Evolutionary conservation across 257 asterid species (phyloP).

Genomic region (Jacaranda copaia): DNA sequence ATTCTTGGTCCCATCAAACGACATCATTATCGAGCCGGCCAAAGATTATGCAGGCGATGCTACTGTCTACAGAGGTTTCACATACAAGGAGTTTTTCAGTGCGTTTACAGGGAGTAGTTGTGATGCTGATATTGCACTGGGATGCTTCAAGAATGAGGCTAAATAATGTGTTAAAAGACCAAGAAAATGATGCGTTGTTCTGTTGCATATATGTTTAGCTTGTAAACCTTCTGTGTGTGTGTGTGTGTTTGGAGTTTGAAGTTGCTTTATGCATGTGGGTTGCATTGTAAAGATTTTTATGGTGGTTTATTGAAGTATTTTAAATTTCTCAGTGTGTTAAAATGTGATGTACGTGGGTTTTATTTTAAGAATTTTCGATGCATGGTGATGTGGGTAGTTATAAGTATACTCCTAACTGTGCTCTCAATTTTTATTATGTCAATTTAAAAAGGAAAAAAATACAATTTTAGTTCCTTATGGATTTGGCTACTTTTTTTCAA

Average conservation of each 20-base stretch:
- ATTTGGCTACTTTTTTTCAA: too few relatives aligned
- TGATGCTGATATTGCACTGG: conserved; percentile 42
- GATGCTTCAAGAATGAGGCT: conserved; percentile 38
- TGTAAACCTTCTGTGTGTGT: conserved; percentile 4
- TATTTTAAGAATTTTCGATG: too few relatives aligned
- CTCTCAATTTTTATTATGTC: too few relatives aligned
- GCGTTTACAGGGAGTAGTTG: conserved; percentile 34
- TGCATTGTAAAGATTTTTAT: background rate
- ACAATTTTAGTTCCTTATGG: too few relatives aligned
- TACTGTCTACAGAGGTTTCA: conserved; percentile 48
- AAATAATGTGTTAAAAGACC: background rate
- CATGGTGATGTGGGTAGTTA: too few relatives aligned
- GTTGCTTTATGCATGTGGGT: conserved; percentile 1
- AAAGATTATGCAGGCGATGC: conserved; percentile 20
- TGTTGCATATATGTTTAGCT: background rate
- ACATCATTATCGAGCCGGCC: conserved; percentile 52
- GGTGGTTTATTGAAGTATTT: too few relatives aligned
- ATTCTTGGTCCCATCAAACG: conserved; percentile 63
- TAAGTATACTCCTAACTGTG: too few relatives aligned
- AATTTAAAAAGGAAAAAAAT: too few relatives aligned
- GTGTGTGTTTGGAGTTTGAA: conserved; percentile 21
- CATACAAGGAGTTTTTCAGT: conserved; percentile 54
- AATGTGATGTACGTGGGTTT: too few relatives aligned
- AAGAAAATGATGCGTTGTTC: background rate
- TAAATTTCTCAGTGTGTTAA: too few relatives aligned